A percentile compares a stretch with the other conserved stretches of the same genome.
Conservation (phyloP, 345 rosid genomes). For the Linum lewisii region DNA sequence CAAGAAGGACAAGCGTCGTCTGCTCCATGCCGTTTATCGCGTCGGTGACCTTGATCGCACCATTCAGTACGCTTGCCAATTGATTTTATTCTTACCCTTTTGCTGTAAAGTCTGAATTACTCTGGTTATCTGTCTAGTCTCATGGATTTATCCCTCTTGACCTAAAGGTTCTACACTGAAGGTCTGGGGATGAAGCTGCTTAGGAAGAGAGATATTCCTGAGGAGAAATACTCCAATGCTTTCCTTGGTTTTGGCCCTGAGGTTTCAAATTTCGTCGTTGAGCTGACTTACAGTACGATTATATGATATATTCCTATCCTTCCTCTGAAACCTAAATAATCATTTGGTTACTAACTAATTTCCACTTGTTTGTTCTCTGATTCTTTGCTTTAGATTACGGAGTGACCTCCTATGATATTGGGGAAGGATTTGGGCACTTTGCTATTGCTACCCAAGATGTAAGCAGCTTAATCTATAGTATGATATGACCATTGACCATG, state of each 20-base stretch:
- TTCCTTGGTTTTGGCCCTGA: slow-evolving; percentile 91
- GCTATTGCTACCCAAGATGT: slow-evolving; percentile 86
- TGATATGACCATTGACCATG: background rate
- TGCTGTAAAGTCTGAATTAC: background rate
- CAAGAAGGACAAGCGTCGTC: slow-evolving; percentile 80
- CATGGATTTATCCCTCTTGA: background rate
- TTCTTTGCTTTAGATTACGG: slow-evolving; percentile 64
- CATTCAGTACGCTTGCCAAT: slow-evolving; percentile 37
- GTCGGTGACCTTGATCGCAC: slow-evolving; percentile 92
- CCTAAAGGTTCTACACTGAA: slow-evolving; percentile 69
- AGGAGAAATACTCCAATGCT: slow-evolving; percentile 89
- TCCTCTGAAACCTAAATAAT: background rate
- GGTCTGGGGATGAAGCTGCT: slow-evolving; percentile 83
- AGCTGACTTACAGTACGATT: slow-evolving; percentile 76
- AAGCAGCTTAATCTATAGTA: slow-evolving; percentile 10
- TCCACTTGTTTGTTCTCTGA: slow-evolving; percentile 4
- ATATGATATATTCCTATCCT: background rate
- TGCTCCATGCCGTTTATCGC: slow-evolving; percentile 82
- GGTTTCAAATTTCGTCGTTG: slow-evolving; percentile 63
- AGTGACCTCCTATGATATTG: slow-evolving; percentile 77
- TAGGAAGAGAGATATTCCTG: slow-evolving; percentile 86
- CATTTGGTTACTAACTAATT: background rate
- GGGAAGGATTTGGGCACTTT: slow-evolving; percentile 93
- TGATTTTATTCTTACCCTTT: background rate
- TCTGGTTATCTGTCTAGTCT: no score